Percentiles rank a stretch among this genome's conserved stretches.
Conservation (phyloP, 306 rosid species). For the Cucurbita pepo region DNA sequence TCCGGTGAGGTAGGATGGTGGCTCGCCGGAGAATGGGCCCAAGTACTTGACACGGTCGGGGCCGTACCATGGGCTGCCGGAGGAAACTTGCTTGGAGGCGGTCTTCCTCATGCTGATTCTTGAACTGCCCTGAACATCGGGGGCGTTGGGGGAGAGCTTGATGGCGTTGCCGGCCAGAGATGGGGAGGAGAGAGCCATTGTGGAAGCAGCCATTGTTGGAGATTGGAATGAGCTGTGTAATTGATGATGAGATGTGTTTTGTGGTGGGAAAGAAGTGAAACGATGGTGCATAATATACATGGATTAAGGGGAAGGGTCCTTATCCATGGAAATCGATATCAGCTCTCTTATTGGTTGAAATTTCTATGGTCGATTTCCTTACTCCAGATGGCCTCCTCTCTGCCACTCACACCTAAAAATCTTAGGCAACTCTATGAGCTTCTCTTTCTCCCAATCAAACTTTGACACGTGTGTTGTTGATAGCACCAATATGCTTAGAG, state of each 20-base stretch:
- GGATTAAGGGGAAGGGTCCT: slow-evolving; percentile 1
- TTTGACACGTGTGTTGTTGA: background rate
- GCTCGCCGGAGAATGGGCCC: slow-evolving; percentile 53
- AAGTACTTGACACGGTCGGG: slow-evolving; percentile 33
- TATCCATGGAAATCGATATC: slow-evolving; percentile 23
- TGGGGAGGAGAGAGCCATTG: slow-evolving; percentile 52
- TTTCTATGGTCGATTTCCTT: background rate
- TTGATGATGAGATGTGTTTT: background rate
- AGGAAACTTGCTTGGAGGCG: background rate
- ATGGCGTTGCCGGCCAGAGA: slow-evolving; percentile 38
- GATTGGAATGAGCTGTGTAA: background rate
- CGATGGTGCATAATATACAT: background rate
- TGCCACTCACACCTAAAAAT: background rate
- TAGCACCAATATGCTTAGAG: background rate
- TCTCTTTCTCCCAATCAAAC: background rate
- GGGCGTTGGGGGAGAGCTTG: slow-evolving; percentile 15
- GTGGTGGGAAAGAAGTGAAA: background rate
- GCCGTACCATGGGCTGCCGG: slow-evolving; percentile 24
- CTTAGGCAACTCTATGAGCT: background rate
- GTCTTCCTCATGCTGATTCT: slow-evolving; percentile 38
- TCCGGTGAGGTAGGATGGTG: slow-evolving; percentile 40
- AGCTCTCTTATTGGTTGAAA: slow-evolving; percentile 17
- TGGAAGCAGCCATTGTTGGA: slow-evolving; percentile 30
- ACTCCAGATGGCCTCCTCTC: slow-evolving; percentile 12
- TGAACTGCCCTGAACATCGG: slow-evolving; percentile 9